These are phyloP conservation scores for Kwoniella dejecticola DNA, from an alignment of 768 basidiomycete genomes.

Conservation along the genomic window DNA sequence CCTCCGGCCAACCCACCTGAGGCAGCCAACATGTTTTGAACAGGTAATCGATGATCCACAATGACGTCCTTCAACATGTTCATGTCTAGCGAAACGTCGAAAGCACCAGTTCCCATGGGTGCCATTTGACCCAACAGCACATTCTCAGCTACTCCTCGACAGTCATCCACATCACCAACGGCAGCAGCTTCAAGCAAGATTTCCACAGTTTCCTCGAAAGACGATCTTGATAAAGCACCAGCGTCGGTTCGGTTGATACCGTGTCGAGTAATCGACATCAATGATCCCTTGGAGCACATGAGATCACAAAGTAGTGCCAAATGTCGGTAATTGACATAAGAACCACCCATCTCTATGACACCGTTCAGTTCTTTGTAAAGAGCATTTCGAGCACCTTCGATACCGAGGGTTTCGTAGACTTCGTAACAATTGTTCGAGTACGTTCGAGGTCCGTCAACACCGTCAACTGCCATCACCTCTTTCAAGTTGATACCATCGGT, in stretches of 20 bases:
- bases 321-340: constrained; percentile 98
- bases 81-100: constrained; percentile 93
- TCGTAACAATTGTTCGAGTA: constrained; percentile 98
- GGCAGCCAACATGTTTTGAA: constrained; percentile 52
- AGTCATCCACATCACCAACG: constrained; percentile 96
- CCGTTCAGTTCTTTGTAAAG: constrained; percentile 90
- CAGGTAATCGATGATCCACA: constrained; percentile 80
- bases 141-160: constrained; percentile 97
- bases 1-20: constrained; percentile 44
- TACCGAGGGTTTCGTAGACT: constrained; percentile 89
- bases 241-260: constrained; percentile 99
- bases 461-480: constrained; percentile 91
- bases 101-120: constrained; percentile 98
- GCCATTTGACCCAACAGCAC: constrained; percentile 99
- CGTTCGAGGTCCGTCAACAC: constrained; percentile 88
- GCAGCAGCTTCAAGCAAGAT: constrained; percentile 98
- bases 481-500: constrained; percentile 96
- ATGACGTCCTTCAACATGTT: constrained; percentile 99
- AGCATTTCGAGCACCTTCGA: constrained; percentile 92
- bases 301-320: constrained; percentile 93
- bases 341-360: constrained; percentile 99
- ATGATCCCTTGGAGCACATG: constrained; percentile 91
- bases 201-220: constrained; percentile 99
- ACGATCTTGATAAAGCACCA: constrained; percentile 97
- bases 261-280: constrained; percentile 99